Conservation (phyloP, 345 rosid genomes). For the Lenwebbia sp. region DNA sequence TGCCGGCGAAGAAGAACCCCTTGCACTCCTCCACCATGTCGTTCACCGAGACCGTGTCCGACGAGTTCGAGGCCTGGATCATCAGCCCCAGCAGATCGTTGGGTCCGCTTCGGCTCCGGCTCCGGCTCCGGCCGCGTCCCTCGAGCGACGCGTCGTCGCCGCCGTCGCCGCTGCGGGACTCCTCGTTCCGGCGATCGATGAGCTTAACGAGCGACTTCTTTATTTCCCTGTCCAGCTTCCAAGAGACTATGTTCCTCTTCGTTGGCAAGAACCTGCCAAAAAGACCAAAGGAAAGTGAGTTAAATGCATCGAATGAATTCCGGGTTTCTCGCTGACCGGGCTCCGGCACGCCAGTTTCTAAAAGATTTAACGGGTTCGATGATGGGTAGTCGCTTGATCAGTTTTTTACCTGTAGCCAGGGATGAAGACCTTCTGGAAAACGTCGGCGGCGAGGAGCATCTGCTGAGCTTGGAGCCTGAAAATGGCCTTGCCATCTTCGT, state of each 20-base stretch:
- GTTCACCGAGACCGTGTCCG: conserved; percentile 2
- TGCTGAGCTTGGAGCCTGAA: conserved; percentile 63
- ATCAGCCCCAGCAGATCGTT: conserved; percentile 45
- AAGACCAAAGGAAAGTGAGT: not conserved
- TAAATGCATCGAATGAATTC: not conserved
- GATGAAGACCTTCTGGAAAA: conserved; percentile 53
- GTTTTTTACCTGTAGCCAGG: conserved; percentile 57
- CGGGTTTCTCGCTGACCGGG: not conserved
- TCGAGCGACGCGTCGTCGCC: not conserved
- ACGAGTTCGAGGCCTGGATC: conserved; percentile 38
- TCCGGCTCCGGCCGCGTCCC: not conserved
- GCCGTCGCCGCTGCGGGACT: not conserved
- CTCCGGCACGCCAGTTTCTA: not conserved
- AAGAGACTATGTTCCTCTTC: conserved; percentile 46
- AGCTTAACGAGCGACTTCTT: conserved; percentile 47
- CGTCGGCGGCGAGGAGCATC: conserved; percentile 58
- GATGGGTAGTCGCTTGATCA: not conserved
- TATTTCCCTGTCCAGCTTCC: conserved; percentile 65
- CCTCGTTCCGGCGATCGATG: conserved; percentile 33
- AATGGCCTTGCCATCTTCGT: conserved; percentile 62
- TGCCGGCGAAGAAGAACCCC: conserved; percentile 89
- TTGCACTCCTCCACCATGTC: conserved; percentile 75
- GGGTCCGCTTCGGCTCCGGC: conserved; percentile 1
- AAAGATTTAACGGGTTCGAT: not conserved
- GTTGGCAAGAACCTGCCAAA: conserved; percentile 57